These are phyloP conservation scores for Odonthalia washingtoniensis DNA, from an alignment of 31 red algal species.

Conservation along the genomic window DNA sequence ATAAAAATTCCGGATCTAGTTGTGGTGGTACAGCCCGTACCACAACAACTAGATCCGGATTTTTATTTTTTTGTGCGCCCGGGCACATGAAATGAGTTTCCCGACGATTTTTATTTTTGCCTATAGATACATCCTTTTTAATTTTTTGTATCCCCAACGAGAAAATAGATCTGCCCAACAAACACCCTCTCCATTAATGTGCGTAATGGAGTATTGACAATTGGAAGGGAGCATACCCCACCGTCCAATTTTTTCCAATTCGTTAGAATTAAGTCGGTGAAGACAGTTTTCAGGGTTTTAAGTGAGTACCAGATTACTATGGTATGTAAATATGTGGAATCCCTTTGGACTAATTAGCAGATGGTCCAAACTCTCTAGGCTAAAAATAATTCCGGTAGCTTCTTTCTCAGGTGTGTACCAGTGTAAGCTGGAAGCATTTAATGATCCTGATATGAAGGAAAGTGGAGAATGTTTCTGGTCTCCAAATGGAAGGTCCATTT, in stretches of 20 bases:
- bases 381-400: conserved; percentile 5
- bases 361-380: neutral
- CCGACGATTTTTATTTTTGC: too few relatives aligned
- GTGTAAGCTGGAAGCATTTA: neutral
- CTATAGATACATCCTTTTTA: neutral
- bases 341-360: neutral
- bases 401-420: conserved; percentile 27
- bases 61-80: too few relatives aligned
- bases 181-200: neutral
- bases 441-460: conserved; percentile 2
- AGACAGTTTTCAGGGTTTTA: too few relatives aligned
- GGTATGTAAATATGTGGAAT: too few relatives aligned
- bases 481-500: neutral
- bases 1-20: neutral
- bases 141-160: neutral
- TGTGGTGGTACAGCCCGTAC: neutral
- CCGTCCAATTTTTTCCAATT: conserved; percentile 26
- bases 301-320: conserved; percentile 16
- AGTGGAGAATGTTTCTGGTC: conserved; percentile 9
- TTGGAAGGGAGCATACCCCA: conserved; percentile 27
- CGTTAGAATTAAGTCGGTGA: too few relatives aligned
- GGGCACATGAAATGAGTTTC: neutral
- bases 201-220: conserved; percentile 4
- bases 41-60: too few relatives aligned
- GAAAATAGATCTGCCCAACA: conserved; percentile 12